Evolutionary conservation across 2,329 filamentous ascomycete species (phyloP).

Genomic region (Calonectria crousiana): DNA sequence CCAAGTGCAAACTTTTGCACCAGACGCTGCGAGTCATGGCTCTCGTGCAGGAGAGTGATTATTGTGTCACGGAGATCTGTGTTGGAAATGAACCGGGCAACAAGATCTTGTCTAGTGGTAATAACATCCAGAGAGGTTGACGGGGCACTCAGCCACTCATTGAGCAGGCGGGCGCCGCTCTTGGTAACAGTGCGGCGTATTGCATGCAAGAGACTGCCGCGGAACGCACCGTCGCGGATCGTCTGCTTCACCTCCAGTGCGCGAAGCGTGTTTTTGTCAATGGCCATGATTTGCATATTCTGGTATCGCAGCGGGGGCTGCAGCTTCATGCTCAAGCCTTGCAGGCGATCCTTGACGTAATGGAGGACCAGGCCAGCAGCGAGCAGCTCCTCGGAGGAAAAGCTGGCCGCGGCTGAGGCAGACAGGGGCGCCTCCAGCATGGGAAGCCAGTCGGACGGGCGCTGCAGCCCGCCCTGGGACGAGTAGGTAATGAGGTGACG

Average conservation of each 20-base stretch:
- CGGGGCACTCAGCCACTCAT: conserved; percentile 88
- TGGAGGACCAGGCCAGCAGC: conserved; percentile 86
- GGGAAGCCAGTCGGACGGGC: conserved; percentile 75
- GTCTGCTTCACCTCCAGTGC: conserved; percentile 92
- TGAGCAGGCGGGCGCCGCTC: conserved; percentile 86
- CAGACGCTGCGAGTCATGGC: conserved; percentile 87
- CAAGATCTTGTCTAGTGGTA: conserved; percentile 82
- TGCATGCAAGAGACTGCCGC: conserved; percentile 91
- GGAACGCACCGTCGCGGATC: conserved; percentile 80
- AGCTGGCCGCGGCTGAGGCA: conserved; percentile 62
- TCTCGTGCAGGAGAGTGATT: conserved; percentile 75
- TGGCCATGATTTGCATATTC: conserved; percentile 82
- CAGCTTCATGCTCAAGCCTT: conserved; percentile 82
- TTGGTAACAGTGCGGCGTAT: conserved; percentile 91
- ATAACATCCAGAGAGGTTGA: conserved; percentile 89
- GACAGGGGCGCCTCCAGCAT: conserved; percentile 83
- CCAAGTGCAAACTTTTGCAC: conserved; percentile 96
- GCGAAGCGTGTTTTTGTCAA: conserved; percentile 91
- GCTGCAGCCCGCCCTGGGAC: conserved; percentile 57
- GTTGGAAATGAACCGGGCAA: conserved; percentile 78
- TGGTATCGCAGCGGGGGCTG: conserved; percentile 84
- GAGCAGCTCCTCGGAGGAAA: conserved; percentile 76
- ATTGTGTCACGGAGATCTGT: conserved; percentile 78
- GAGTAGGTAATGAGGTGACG: conserved; percentile 83
- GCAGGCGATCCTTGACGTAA: conserved; percentile 85